Percentiles rank a stretch among this genome's conserved stretches.
phyloP scores from a whole-genome alignment of 371 early-diverging fungal species.

The Mucor piriformis region DNA sequence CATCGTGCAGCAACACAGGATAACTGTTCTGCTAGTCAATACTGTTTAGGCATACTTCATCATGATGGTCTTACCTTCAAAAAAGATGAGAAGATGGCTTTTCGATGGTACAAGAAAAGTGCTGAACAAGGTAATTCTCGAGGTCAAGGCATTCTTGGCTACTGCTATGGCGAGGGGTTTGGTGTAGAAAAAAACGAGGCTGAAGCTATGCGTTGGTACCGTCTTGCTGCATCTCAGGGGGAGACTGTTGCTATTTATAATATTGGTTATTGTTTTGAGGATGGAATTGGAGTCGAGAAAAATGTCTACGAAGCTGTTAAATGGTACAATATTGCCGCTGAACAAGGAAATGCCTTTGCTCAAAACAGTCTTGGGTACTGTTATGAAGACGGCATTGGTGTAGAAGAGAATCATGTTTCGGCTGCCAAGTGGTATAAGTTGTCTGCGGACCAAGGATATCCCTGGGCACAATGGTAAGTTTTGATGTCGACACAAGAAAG shows the following conservation, averaged over 20 bases:
- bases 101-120: conserved; percentile 64
- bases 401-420: conserved; percentile 48
- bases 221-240: conserved; percentile 63
- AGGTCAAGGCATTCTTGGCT: conserved; percentile 75
- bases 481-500: not conserved
- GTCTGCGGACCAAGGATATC: conserved; percentile 66
- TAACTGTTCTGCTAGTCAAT: conserved; percentile 47
- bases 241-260: conserved; percentile 82
- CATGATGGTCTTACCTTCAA: conserved; percentile 71
- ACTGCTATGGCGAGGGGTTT: conserved; percentile 79
- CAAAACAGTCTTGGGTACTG: conserved; percentile 83
- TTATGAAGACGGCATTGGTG: conserved; percentile 78
- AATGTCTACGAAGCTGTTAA: conserved; percentile 69
- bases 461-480: conserved; percentile 56
- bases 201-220: conserved; percentile 75
- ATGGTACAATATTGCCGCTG: conserved; percentile 77
- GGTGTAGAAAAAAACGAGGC: conserved; percentile 72
- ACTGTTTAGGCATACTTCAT: conserved; percentile 75
- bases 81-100: conserved; percentile 59
- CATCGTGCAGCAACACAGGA: conserved; percentile 55
- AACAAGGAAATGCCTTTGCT: conserved; percentile 79
- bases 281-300: conserved; percentile 77
- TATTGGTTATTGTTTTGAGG: conserved; percentile 83
- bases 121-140: conserved; percentile 70
- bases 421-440: conserved; percentile 71